These are phyloP conservation scores for Wickerhamomyces queroliae DNA, from an alignment of 805 yeast genomes.

Conservation along the genomic window DNA sequence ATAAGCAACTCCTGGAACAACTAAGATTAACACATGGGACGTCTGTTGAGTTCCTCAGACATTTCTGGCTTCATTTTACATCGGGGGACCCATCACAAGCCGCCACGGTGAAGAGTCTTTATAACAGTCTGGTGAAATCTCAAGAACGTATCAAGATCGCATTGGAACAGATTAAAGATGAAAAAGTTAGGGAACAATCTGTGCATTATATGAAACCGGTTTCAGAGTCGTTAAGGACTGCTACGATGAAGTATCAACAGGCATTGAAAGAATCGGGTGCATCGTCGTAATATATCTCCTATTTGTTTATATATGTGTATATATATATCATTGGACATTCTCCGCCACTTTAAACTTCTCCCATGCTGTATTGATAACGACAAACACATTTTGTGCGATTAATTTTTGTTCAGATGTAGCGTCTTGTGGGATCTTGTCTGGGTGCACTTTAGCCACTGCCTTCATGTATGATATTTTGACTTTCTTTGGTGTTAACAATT, in stretches of 20 bases:
- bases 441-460: constrained; percentile 84
- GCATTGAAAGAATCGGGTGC: constrained; percentile 18
- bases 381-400: constrained; percentile 85
- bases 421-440: constrained; percentile 68
- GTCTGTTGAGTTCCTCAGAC: constrained; percentile 68
- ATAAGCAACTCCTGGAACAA: constrained; percentile 37
- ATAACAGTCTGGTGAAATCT: constrained; percentile 43
- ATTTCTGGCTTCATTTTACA: constrained; percentile 64
- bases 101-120: constrained; percentile 36
- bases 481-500: constrained; percentile 81
- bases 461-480: constrained; percentile 85
- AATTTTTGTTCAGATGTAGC: constrained; percentile 66
- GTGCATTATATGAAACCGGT: constrained; percentile 37
- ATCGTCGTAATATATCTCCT: neutral
- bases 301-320: neutral
- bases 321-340: constrained; percentile 25
- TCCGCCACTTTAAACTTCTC: constrained; percentile 66
- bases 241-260: constrained; percentile 39
- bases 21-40: constrained; percentile 63
- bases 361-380: constrained; percentile 85
- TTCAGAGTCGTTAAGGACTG: constrained; percentile 36
- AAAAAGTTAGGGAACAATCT: constrained; percentile 21
- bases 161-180: constrained; percentile 24
- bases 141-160: constrained; percentile 36
- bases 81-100: constrained; percentile 42